phyloP scores from a whole-genome alignment of 352 stramenopile genomes.

The Globisporangium splendens region DNA sequence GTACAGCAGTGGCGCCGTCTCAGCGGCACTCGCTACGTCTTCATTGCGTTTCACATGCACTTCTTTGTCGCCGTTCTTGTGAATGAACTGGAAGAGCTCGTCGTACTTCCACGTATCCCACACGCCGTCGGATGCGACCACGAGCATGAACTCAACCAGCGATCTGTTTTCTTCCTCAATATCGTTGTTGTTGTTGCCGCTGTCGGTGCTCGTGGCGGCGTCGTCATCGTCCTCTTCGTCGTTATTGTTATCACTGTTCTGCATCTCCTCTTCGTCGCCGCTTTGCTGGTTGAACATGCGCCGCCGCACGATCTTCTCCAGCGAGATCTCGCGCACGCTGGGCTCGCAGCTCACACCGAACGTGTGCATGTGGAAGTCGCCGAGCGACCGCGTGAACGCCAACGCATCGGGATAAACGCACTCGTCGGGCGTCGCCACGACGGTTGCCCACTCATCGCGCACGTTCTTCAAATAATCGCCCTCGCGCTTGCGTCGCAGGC shows the following conservation, averaged over 20 bases:
- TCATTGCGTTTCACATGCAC: background rate
- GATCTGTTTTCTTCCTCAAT: constrained; percentile 3
- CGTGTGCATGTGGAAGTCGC: constrained; percentile 86
- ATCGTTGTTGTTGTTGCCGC: constrained; percentile 18
- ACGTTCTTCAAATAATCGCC: constrained; percentile 90
- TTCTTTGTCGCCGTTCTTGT: constrained; percentile 2
- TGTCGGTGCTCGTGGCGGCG: constrained; percentile 15
- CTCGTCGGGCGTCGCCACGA: constrained; percentile 66
- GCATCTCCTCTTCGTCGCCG: too few relatives aligned
- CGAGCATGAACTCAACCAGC: constrained; percentile 38
- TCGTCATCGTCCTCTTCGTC: constrained; percentile 10
- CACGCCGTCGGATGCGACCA: constrained; percentile 80
- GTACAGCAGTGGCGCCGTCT: background rate
- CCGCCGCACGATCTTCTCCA: constrained; percentile 32
- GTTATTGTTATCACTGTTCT: constrained; percentile 17
- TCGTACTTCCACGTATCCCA: constrained; percentile 90
- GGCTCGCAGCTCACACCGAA: constrained; percentile 76
- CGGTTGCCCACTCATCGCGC: constrained; percentile 87
- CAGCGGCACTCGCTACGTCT: background rate
- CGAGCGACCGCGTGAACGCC: constrained; percentile 85
- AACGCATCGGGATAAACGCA: constrained; percentile 76
- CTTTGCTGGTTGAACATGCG: constrained; percentile 1
- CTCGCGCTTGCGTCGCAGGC: constrained; percentile 30
- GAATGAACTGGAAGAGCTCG: constrained; percentile 54
- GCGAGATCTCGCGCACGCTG: constrained; percentile 48